Conservation (phyloP, 441 rosid genomes). For the Capsella rubella region DNA sequence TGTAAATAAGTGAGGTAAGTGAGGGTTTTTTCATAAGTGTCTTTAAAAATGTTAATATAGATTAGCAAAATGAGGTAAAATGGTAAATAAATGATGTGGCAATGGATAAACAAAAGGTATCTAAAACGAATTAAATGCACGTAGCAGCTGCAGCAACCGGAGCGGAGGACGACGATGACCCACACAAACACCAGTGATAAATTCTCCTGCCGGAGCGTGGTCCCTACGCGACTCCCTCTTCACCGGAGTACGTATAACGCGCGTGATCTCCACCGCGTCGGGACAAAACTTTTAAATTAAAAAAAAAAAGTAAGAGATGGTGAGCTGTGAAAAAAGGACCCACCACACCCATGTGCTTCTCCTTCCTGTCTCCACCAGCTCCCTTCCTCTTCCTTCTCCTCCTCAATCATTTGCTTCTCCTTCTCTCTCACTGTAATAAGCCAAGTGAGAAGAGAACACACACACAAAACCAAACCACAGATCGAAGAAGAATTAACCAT, state of each 20-base stretch:
- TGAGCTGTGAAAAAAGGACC: slow-evolving; percentile 59
- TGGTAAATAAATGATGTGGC: slow-evolving; percentile 39
- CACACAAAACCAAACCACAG: not conserved
- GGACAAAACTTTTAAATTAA: slow-evolving; percentile 5
- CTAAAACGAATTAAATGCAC: slow-evolving; percentile 39
- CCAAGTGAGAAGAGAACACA: not conserved
- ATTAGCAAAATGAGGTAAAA: not conserved
- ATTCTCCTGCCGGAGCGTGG: slow-evolving; percentile 42
- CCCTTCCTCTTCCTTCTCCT: slow-evolving; percentile 75
- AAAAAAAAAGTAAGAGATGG: slow-evolving; percentile 46
- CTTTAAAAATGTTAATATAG: no score
- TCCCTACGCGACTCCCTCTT: slow-evolving; percentile 13
- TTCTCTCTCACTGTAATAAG: not conserved
- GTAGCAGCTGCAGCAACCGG: slow-evolving; percentile 47
- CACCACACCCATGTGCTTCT: slow-evolving; percentile 92
- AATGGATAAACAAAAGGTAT: slow-evolving; percentile 32
- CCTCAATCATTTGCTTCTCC: slow-evolving; percentile 71
- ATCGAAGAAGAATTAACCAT: slow-evolving; percentile 10
- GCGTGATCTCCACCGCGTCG: slow-evolving; percentile 43
- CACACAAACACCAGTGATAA: slow-evolving; percentile 9
- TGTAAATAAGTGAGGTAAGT: no score
- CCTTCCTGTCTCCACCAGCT: slow-evolving; percentile 98
- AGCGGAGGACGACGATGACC: slow-evolving; percentile 27
- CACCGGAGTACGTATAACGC: not conserved
- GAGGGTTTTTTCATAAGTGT: no score